These are phyloP conservation scores for Pisolithus sp. DNA, from an alignment of 768 basidiomycete genomes.

Conservation along the genomic window DNA sequence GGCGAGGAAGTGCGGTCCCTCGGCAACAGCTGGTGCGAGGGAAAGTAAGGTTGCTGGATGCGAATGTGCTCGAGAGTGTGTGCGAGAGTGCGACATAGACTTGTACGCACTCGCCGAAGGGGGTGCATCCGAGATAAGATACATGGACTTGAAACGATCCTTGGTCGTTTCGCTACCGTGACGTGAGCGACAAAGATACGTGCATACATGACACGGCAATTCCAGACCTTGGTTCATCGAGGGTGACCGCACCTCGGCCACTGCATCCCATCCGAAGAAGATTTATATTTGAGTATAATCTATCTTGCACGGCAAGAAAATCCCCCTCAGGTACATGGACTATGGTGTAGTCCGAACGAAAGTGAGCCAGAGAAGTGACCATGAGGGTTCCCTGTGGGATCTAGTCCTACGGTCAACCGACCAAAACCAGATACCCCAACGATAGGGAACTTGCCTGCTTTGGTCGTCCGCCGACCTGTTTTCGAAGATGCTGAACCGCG, in stretches of 20 bases:
- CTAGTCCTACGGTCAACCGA: conserved; percentile 23
- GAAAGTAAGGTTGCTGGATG: conserved; percentile 21
- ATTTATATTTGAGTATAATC: conserved; percentile 76
- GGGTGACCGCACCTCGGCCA: conserved; percentile 69
- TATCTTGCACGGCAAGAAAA: conserved; percentile 55
- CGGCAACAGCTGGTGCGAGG: conserved; percentile 17
- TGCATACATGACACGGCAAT: conserved; percentile 1
- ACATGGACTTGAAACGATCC: conserved; percentile 70
- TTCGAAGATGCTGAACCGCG: conserved; percentile 53
- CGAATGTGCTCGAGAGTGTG: conserved; percentile 24
- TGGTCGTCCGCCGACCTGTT: conserved; percentile 64
- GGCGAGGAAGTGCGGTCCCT: conserved; percentile 19
- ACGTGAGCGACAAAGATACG: conserved; percentile 4
- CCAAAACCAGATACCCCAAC: neutral
- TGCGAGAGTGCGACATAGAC: conserved; percentile 25
- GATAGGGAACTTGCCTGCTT: conserved; percentile 41
- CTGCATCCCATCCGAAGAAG: conserved; percentile 80
- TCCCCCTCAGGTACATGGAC: conserved; percentile 67
- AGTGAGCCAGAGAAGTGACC: conserved; percentile 81
- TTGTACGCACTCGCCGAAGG: conserved; percentile 17
- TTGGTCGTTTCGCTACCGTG: conserved; percentile 64
- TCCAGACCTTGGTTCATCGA: conserved; percentile 65
- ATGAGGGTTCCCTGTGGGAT: conserved; percentile 66
- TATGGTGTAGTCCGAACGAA: conserved; percentile 82
- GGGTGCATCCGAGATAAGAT: conserved; percentile 45